Evolutionary conservation across 2,329 filamentous ascomycete species (phyloP).

Genomic region (Colletotrichum sansevieriae): DNA sequence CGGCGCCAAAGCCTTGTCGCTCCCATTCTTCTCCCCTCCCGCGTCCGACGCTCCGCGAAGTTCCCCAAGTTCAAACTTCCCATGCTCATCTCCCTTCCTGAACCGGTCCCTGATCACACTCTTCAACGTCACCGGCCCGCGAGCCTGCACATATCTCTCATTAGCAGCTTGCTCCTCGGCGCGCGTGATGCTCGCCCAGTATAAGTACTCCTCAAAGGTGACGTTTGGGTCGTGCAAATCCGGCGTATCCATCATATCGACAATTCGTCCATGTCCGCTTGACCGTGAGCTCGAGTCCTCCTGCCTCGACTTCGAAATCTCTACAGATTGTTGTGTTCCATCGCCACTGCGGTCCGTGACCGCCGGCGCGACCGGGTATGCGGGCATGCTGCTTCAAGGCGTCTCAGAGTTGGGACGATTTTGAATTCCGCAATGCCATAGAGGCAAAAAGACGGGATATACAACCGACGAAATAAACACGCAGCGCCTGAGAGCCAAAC

Average conservation of each 20-base stretch:
- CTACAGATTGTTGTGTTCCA: neutral
- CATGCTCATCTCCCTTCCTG: constrained; percentile 39
- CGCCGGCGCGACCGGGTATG: constrained; percentile 2
- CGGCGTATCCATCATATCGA: constrained; percentile 9
- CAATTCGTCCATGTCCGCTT: neutral
- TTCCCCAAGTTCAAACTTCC: constrained; percentile 19
- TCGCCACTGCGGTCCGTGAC: constrained; percentile 21
- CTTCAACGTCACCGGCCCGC: constrained; percentile 38
- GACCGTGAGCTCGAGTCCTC: neutral
- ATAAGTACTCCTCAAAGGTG: constrained; percentile 47
- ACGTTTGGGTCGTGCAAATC: constrained; percentile 44
- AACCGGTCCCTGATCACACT: constrained; percentile 41
- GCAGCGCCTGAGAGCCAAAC: neutral
- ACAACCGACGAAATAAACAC: neutral
- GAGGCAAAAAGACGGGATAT: neutral
- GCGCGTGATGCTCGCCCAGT: constrained; percentile 46
- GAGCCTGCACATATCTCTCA: constrained; percentile 31
- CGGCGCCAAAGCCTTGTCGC: constrained; percentile 17
- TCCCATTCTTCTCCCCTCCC: neutral
- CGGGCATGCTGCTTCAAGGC: constrained; percentile 16
- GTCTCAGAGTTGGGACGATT: constrained; percentile 37
- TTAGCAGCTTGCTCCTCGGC: constrained; percentile 42
- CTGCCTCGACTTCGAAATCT: neutral
- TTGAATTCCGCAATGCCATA: neutral
- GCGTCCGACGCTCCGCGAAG: constrained; percentile 1